Conservation (phyloP, 768 basidiomycete species). For the Tylopilus intermedius region DNA sequence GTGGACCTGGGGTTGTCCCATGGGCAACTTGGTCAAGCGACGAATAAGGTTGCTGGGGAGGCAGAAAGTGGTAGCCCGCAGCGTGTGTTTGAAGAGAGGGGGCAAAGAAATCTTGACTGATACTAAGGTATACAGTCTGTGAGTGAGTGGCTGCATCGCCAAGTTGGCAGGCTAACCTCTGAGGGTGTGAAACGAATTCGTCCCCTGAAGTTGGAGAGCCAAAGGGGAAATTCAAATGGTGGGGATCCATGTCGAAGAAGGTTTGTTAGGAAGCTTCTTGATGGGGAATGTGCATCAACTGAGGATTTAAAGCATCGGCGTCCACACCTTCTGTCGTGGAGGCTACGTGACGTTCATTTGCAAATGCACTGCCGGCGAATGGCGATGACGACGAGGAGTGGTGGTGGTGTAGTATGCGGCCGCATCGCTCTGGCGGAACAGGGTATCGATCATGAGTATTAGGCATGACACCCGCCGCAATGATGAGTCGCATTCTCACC, state of each 20-base stretch:
- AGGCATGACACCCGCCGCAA: slow-evolving; percentile 18
- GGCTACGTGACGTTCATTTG: slow-evolving; percentile 18
- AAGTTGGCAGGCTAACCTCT: slow-evolving; percentile 13
- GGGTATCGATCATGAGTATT: slow-evolving; percentile 17
- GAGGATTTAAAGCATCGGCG: slow-evolving; percentile 20
- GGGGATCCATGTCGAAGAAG: slow-evolving; percentile 16
- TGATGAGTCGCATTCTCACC: slow-evolving; percentile 19
- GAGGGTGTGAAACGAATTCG: slow-evolving; percentile 1
- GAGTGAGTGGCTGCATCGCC: slow-evolving; percentile 5
- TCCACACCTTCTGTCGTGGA: slow-evolving; percentile 13
- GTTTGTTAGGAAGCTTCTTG: slow-evolving; percentile 12
- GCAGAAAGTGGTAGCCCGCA: not conserved
- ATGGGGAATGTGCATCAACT: slow-evolving; percentile 15
- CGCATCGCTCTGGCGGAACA: slow-evolving; percentile 20
- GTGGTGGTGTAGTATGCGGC: slow-evolving; percentile 20
- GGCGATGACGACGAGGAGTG: slow-evolving; percentile 23
- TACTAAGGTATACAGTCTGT: slow-evolving; percentile 12
- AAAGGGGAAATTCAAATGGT: slow-evolving; percentile 8
- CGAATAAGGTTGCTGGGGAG: slow-evolving; percentile 5
- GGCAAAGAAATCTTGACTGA: slow-evolving; percentile 1
- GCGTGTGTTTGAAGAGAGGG: not conserved
- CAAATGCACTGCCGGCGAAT: slow-evolving; percentile 16
- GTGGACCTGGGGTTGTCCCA: slow-evolving; percentile 1
- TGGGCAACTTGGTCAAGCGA: not conserved
- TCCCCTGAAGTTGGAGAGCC: slow-evolving; percentile 1